Evolutionary conservation across 306 rosid genomes (phyloP), one percentile per base, ranked within the genome.

Genomic region (Ammopiptanthus mongolicus): DNA sequence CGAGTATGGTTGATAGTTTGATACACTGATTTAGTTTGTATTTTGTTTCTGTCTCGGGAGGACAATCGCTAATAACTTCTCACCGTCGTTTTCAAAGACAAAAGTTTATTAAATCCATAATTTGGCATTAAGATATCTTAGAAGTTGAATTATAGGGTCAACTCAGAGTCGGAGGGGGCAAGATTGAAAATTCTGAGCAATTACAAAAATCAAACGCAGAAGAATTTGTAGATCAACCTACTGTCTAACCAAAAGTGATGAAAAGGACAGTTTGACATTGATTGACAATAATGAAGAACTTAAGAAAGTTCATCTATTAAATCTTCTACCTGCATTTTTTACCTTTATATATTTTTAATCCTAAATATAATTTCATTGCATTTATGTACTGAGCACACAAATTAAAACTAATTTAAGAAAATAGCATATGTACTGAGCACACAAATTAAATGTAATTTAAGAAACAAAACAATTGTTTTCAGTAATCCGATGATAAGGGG

Each of bases 201-300:
- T 62, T 53, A 69, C 31, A 69, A 17, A 61, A 52, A 22, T 59
- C 12, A 28, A 61, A 47, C 65, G 2, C 6, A 4, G 31, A 29
- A 37, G 21, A 50, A 22, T 28, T 69, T 25, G 56, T 28, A 28
- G 36, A 57, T 36, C 65, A 33, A 48, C 63, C 62, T 19, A 62
- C 52, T 62, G 28, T 31, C 71, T 13, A 62, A 31, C 69, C 53
- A 79, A 72, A 79, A 79, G 75, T 44, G 23, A 3, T 41, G 74
- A 73, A 73, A 79, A 73, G 0, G 79, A 79, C 69, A 31, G 5
- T 65, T 78, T 10, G 60, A 65, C 18, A 14, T 62, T 64, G 53
- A 71, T 53, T 9, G 44, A 71, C 53, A 51, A 41, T 44, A 23
- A 63, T 10, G 25, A 23, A 31, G n/a, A n/a, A n/a, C n/a, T n/a